Evolutionary conservation across 495 filamentous ascomycete species (phyloP).

Genomic region (Penicillium pulvis): DNA sequence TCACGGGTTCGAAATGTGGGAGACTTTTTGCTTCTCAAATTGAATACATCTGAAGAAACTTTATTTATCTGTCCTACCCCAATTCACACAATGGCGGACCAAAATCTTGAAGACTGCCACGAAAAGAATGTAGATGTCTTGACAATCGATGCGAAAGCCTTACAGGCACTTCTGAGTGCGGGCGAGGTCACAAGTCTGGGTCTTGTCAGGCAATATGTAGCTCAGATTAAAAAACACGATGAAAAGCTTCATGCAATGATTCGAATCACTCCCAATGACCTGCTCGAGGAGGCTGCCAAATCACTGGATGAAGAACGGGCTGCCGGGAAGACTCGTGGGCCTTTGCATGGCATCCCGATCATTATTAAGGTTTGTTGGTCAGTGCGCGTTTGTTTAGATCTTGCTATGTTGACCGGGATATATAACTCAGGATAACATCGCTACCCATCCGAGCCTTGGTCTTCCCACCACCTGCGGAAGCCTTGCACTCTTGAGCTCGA

Average conservation of each 20-base stretch:
- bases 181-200: constrained; percentile 45
- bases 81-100: neutral
- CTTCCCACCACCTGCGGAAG: constrained; percentile 53
- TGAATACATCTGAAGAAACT: neutral
- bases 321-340: constrained; percentile 20
- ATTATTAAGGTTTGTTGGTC: constrained; percentile 29
- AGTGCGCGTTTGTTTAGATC: neutral
- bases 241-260: constrained; percentile 41
- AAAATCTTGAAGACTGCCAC: neutral
- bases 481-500: constrained; percentile 30
- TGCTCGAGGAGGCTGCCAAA: constrained; percentile 31
- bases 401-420: neutral
- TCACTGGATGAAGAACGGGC: constrained; percentile 27
- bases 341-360: constrained; percentile 33
- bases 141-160: constrained; percentile 43
- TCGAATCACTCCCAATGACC: constrained; percentile 31
- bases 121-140: constrained; percentile 29
- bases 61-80: neutral
- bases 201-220: constrained; percentile 51
- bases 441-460: constrained; percentile 37
- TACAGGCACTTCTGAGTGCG: constrained; percentile 40
- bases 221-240: constrained; percentile 49
- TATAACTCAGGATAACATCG: constrained; percentile 32
- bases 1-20: neutral
- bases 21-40: neutral